Evolutionary conservation across 495 filamentous ascomycete genomes (phyloP).

Genomic region (Aspergillus homomorphus): DNA sequence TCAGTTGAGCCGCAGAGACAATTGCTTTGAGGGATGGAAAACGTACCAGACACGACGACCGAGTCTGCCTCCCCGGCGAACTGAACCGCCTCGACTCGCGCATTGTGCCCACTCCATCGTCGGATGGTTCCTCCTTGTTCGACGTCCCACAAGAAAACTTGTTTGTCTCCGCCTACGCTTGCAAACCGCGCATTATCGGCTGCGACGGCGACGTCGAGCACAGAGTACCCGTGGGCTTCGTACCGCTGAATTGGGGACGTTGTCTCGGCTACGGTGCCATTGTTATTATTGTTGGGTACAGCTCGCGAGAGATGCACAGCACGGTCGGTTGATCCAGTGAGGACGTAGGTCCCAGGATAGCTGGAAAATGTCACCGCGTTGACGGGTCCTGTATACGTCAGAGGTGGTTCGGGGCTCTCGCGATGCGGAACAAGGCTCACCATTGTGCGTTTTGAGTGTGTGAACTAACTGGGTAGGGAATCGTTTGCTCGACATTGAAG

Average conservation of each 20-base stretch:
- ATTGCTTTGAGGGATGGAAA: neutral
- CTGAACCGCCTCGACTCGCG: slow-evolving; percentile 69
- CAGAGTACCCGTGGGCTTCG: slow-evolving; percentile 83
- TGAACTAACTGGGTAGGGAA: slow-evolving; percentile 39
- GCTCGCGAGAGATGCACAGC: slow-evolving; percentile 78
- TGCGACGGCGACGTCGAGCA: slow-evolving; percentile 76
- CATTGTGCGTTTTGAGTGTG: slow-evolving; percentile 48
- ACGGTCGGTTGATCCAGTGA: slow-evolving; percentile 85
- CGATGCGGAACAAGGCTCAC: slow-evolving; percentile 17
- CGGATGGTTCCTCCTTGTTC: slow-evolving; percentile 67
- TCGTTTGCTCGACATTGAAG: slow-evolving; percentile 30
- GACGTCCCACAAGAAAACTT: slow-evolving; percentile 94
- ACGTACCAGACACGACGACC: slow-evolving; percentile 63
- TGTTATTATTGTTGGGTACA: slow-evolving; percentile 40
- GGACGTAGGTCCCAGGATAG: slow-evolving; percentile 51
- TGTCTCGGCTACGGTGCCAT: slow-evolving; percentile 33
- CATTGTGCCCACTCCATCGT: slow-evolving; percentile 70
- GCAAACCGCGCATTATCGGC: slow-evolving; percentile 76
- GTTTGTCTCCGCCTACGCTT: slow-evolving; percentile 80
- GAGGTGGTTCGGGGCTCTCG: neutral
- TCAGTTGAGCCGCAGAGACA: neutral
- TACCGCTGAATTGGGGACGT: slow-evolving; percentile 75
- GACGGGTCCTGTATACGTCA: slow-evolving; percentile 30
- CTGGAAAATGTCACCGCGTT: slow-evolving; percentile 43
- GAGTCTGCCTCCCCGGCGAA: slow-evolving; percentile 70